Base-by-base conservation (phyloP, 495 filamentous ascomycete species). In the Hypoxylon lenormandii region DNA sequence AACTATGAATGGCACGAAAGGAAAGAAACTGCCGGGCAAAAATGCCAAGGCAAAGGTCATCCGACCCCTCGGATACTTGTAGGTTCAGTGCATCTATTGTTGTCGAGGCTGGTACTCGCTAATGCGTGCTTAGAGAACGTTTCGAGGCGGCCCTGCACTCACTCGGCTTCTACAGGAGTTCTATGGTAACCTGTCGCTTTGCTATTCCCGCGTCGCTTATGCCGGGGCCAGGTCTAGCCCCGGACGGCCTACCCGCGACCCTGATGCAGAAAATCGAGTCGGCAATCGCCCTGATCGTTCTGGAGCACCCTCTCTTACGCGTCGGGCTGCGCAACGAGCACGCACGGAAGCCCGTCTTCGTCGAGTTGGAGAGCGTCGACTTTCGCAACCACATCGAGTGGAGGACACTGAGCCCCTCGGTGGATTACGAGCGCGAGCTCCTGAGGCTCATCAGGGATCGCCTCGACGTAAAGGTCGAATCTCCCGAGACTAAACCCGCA, bases 101-200 rank as follows among this genome's bases (percentile, higher is more conserved):
- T 15, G 22, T 12, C 13, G 6, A 15, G 3, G n/a, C 13, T 7
- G 5, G 16, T 18, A 15, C 12, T 38, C 47, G 18, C 36, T 50
- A 37, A 53, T 26, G 28, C 47, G 16, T 28, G 15, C 6, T 16
- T 13, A 74, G 72, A 4, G 72, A 74, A 36, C 66, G 65, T 19
- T 70, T 66, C 43, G 53, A 74, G 43, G 63, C 60, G 5, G 60
- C 78, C 33, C 63, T 78, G 57, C 69, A 73, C 22, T 65, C 66
- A 3, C 38, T 80, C 15, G 73, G 69, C 23, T 66, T 80, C 13
- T 78, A 80, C 60, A 56, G 63, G 22, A 74, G 72, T 57, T 75
- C 78, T 0, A 72, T 77, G 52, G 71, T 78, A 13, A 76, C 74
- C 2, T 76, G 73, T 50, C 74, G 76, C 10, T 80, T 75, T 46